Conservation (phyloP, 2,329 filamentous ascomycete genomes). For the Monosporascus sp. region DNA sequence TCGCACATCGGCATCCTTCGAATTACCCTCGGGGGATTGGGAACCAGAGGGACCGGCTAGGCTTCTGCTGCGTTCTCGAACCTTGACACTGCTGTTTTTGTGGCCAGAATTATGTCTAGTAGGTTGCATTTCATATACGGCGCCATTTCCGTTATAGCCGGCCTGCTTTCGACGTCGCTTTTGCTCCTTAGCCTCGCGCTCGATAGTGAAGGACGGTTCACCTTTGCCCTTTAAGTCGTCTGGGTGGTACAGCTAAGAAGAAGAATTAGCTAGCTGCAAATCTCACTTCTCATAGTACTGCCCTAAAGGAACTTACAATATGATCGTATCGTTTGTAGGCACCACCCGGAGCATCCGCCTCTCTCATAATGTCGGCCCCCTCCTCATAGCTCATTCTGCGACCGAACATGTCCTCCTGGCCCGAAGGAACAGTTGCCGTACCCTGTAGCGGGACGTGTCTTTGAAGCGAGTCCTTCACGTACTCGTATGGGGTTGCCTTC, state of each 20-base stretch:
- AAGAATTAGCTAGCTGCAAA: neutral
- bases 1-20: conserved; percentile 23
- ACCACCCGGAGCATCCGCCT: conserved; percentile 62
- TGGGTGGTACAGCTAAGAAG: conserved; percentile 58
- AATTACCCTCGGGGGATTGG: conserved; percentile 7
- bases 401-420: conserved; percentile 63
- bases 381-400: conserved; percentile 74
- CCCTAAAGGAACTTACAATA: conserved; percentile 50
- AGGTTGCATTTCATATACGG: conserved; percentile 48
- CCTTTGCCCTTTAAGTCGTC: conserved; percentile 80
- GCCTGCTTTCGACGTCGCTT: conserved; percentile 21
- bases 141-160: conserved; percentile 18
- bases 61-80: conserved; percentile 42
- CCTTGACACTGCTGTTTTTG: conserved; percentile 20
- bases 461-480: conserved; percentile 67
- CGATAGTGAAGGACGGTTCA: conserved; percentile 68
- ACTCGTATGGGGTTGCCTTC: conserved; percentile 74
- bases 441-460: conserved; percentile 78
- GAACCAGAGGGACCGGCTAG: conserved; percentile 16
- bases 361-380: conserved; percentile 80
- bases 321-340: conserved; percentile 73
- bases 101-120: conserved; percentile 6
- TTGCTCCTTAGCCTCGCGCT: conserved; percentile 59
- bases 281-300: neutral
- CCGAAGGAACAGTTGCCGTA: conserved; percentile 70